Evolutionary conservation across 225 moss, liverwort and hornwort genomes (phyloP).

Genomic region (Pseudoscleropodium purum): DNA sequence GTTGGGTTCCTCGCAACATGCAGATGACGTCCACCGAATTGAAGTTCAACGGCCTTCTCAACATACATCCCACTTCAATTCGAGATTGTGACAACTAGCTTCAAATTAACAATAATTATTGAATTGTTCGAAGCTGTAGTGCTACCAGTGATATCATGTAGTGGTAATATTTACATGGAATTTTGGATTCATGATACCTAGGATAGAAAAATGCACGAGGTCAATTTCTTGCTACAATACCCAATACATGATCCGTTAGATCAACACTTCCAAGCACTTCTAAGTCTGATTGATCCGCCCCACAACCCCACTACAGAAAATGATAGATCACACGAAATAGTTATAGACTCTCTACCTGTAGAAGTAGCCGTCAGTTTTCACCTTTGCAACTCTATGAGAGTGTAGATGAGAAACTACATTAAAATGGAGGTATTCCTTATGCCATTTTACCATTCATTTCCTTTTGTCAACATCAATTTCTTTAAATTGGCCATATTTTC

Average conservation of each 20-base stretch:
- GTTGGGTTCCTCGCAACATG: not conserved
- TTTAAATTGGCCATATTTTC: no score
- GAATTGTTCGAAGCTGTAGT: not conserved
- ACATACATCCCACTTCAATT: no score
- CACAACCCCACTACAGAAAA: not conserved
- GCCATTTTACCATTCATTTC: no score
- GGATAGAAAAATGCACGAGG: not conserved
- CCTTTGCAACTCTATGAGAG: no score
- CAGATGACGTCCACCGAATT: not conserved
- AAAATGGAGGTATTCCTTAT: no score
- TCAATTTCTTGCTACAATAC: not conserved
- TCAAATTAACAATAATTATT: not conserved
- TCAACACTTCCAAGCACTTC: not conserved
- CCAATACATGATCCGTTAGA: not conserved
- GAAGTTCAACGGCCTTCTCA: not conserved
- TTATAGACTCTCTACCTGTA: not conserved
- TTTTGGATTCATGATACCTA: not conserved
- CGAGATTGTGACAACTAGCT: not conserved
- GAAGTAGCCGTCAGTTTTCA: no score
- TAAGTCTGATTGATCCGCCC: not conserved
- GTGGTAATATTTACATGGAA: not conserved
- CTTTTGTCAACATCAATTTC: no score
- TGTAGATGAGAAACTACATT: no score
- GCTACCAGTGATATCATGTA: not conserved
- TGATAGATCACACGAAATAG: not conserved